These are phyloP conservation scores for Chlorociboria aeruginascens DNA, from an alignment of 495 filamentous ascomycete genomes.

Conservation along the genomic window DNA sequence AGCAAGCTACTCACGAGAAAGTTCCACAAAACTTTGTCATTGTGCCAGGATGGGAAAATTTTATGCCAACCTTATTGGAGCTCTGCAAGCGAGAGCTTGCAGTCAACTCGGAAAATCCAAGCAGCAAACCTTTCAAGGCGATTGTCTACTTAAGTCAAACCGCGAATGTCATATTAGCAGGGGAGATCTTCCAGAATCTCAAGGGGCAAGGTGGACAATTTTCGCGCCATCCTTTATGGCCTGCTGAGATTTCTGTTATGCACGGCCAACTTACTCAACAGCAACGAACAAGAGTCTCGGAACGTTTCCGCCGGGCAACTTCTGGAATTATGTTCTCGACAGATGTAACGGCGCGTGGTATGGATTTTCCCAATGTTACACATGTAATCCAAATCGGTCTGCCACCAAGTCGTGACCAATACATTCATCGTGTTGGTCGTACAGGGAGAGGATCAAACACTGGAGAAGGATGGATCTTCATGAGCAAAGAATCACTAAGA, in stretches of 20 bases:
- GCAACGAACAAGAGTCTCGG: slow-evolving; percentile 51
- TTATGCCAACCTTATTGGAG: slow-evolving; percentile 64
- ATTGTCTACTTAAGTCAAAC: slow-evolving; percentile 85
- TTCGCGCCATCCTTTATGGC: slow-evolving; percentile 29
- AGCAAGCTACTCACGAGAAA: slow-evolving; percentile 69
- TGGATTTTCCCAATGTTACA: slow-evolving; percentile 93
- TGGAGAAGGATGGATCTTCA: slow-evolving; percentile 71
- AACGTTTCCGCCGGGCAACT: slow-evolving; percentile 50
- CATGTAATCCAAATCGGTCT: slow-evolving; percentile 78
- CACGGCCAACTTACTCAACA: slow-evolving; percentile 68
- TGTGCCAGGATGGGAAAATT: slow-evolving; percentile 59
- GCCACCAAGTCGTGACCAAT: slow-evolving; percentile 61
- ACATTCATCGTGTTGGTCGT: slow-evolving; percentile 81
- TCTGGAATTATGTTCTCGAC: slow-evolving; percentile 77
- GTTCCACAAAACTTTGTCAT: slow-evolving; percentile 67
- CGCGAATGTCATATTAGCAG: slow-evolving; percentile 51
- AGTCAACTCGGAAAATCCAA: slow-evolving; percentile 19
- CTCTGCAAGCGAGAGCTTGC: slow-evolving; percentile 46
- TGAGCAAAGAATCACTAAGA: slow-evolving; percentile 45
- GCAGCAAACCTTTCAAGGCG: slow-evolving; percentile 68
- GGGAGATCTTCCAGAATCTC: slow-evolving; percentile 46
- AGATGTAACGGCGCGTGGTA: slow-evolving; percentile 89
- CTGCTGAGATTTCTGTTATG: slow-evolving; percentile 49
- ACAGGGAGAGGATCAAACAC: slow-evolving; percentile 57
- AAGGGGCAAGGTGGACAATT: slow-evolving; percentile 15